A percentile compares a stretch with the other conserved stretches of the same genome.
Evolutionary conservation across 805 yeast genomes (phyloP).

Genomic region (Jamesozyma lodderae): DNA sequence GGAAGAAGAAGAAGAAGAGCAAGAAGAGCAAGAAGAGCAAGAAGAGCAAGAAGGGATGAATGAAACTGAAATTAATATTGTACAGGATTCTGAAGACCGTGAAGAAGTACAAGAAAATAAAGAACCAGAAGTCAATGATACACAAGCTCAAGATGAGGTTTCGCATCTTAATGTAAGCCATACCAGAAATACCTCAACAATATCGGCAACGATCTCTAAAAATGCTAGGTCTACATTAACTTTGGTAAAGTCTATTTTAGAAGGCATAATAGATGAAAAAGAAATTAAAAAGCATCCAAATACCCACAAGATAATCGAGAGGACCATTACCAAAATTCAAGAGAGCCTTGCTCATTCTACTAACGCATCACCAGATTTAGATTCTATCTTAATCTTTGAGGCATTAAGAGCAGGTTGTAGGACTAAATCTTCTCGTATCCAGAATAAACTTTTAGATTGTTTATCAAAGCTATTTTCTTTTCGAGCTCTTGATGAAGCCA

Average conservation of each 20-base stretch:
- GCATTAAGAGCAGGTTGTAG: constrained; percentile 73
- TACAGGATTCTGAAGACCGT: neutral
- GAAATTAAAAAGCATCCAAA: constrained; percentile 46
- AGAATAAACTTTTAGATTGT: constrained; percentile 70
- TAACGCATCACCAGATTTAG: constrained; percentile 28
- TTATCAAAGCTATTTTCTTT: constrained; percentile 85
- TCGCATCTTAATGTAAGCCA: neutral
- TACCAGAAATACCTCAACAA: constrained; percentile 9
- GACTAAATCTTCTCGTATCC: constrained; percentile 52
- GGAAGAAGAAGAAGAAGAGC: constrained; percentile 4
- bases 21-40: constrained; percentile 6
- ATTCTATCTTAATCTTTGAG: constrained; percentile 56
- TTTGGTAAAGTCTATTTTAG: constrained; percentile 51
- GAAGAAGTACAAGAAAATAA: neutral
- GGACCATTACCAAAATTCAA: constrained; percentile 25
- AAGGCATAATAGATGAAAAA: constrained; percentile 45
- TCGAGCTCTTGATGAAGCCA: constrained; percentile 54
- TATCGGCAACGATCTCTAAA: constrained; percentile 9
- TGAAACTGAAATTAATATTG: constrained; percentile 9
- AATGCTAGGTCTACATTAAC: constrained; percentile 28
- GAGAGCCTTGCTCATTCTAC: constrained; percentile 21
- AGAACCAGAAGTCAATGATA: neutral
- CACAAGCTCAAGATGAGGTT: neutral
- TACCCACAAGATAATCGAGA: constrained; percentile 27
- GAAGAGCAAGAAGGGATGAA: constrained; percentile 7